phyloP scores from a whole-genome alignment of 176 grass and related monocot species.

The Pharus latifolius region DNA sequence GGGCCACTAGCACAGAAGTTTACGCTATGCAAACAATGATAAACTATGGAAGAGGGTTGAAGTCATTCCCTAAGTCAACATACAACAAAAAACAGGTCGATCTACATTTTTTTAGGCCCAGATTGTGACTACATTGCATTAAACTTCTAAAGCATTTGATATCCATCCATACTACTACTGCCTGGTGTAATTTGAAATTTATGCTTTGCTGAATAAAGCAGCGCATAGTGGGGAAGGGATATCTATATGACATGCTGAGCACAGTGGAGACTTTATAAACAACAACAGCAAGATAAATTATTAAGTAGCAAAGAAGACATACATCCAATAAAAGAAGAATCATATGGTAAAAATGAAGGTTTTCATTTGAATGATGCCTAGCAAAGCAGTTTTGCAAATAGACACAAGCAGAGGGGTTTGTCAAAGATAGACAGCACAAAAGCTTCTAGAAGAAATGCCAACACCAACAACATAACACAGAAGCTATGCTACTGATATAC shows the following conservation, averaged over 20 bases:
- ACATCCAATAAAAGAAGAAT: not conserved
- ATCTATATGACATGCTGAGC: not conserved
- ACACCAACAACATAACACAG: not conserved
- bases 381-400: not conserved
- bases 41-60: not conserved
- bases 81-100: too few relatives aligned
- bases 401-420: not conserved
- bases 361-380: not conserved
- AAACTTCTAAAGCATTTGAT: not conserved
- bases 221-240: not conserved
- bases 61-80: too few relatives aligned
- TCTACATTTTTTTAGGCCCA: not conserved
- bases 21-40: not conserved
- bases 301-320: not conserved
- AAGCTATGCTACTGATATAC: not conserved
- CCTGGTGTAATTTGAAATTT: not conserved
- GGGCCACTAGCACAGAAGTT: not conserved
- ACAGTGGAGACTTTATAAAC: not conserved
- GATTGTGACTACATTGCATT: not conserved
- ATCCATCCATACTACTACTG: not conserved
- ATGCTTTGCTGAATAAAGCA: not conserved
- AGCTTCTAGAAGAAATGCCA: not conserved
- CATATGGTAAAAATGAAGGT: not conserved
- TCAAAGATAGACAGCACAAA: not conserved
- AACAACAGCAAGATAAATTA: not conserved